Base-by-base conservation (phyloP, 306 rosid genomes). In the Vigna unguiculata region DNA sequence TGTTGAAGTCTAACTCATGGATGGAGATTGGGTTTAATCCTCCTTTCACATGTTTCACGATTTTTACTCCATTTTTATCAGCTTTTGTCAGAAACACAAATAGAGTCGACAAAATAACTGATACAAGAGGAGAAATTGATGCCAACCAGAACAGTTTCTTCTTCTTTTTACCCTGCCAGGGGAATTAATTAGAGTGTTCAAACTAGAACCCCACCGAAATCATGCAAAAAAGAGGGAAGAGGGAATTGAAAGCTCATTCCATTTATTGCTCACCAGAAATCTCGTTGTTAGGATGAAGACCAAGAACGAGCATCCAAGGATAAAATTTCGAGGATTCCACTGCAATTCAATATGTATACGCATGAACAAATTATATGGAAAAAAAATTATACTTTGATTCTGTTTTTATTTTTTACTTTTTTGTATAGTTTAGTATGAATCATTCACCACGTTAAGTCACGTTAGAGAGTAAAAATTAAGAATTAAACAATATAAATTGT, bases 21-120 rank as follows among this genome's bases (percentile, higher is more conserved):
- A 89, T 76, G 47, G 96, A 93, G 79, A 85, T 88, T 32, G 98
- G 98, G 55, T 93, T 91, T 6, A 93, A 21, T 59, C 98, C 98
- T 5, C 87, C 90, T 81, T 86, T 88, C 21, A 93, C 81, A 73
- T 86, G 96, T 83, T 88, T 91, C 57, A 93, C 92, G 54, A 93
- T 93, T 46, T 85, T 87, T 7, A 93, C 86, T 9, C 98, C 98
- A 46, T 81, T 71, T 46, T 79, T 83, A 74, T 93, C 98, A 0
- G 91, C 97, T 46, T 82, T 68, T 38, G 89, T 85, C 24, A 90
- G 69, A 78, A 41, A 95, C 15, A 95, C 98, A 41, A 82, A 8
- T 0, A 89, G 69, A 1, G 98, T 95, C 17, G 98, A 89, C 9
- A 89, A 1, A 61, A 90, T 71, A 28, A 95, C 92, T 0, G 91